Conservation (phyloP, 2,329 filamentous ascomycete genomes). For the Triangularia verruculosa region DNA sequence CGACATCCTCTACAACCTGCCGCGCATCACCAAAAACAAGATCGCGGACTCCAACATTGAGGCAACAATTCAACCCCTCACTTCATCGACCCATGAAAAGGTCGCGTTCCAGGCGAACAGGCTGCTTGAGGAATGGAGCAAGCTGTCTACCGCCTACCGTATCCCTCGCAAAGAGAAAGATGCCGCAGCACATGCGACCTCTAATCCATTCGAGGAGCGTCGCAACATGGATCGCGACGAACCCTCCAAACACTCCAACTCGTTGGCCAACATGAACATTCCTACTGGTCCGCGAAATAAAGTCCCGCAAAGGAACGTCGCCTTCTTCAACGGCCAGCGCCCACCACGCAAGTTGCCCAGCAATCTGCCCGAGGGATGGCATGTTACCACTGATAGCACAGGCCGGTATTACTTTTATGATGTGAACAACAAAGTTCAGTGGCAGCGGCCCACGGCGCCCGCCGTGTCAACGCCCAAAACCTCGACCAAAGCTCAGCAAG, state of each 20-base stretch:
- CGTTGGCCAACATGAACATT: slow-evolving; percentile 48
- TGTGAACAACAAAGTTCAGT: slow-evolving; percentile 72
- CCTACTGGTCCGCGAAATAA: slow-evolving; percentile 61
- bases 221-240: slow-evolving; percentile 49
- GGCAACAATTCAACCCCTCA: slow-evolving; percentile 68
- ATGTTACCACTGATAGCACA: slow-evolving; percentile 65
- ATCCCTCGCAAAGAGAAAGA: slow-evolving; percentile 89
- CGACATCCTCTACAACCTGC: slow-evolving; percentile 83
- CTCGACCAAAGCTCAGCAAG: slow-evolving; percentile 59
- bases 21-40: slow-evolving; percentile 91
- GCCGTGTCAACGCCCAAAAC: slow-evolving; percentile 63
- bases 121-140: slow-evolving; percentile 81
- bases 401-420: slow-evolving; percentile 86
- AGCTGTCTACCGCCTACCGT: slow-evolving; percentile 84
- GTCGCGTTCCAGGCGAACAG: slow-evolving; percentile 69
- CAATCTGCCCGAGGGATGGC: slow-evolving; percentile 81
- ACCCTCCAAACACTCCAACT: slow-evolving; percentile 40
- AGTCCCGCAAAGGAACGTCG: slow-evolving; percentile 51
- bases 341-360: slow-evolving; percentile 55
- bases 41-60: slow-evolving; percentile 97
- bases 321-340: slow-evolving; percentile 45
- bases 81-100: slow-evolving; percentile 65
- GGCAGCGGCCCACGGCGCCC: slow-evolving; percentile 72
- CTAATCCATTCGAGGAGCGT: slow-evolving; percentile 61
- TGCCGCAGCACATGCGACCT: slow-evolving; percentile 51